A percentile compares a stretch with the other conserved stretches of the same genome.
Conservation (phyloP, 345 rosid species). For the Citropsis articulata region DNA sequence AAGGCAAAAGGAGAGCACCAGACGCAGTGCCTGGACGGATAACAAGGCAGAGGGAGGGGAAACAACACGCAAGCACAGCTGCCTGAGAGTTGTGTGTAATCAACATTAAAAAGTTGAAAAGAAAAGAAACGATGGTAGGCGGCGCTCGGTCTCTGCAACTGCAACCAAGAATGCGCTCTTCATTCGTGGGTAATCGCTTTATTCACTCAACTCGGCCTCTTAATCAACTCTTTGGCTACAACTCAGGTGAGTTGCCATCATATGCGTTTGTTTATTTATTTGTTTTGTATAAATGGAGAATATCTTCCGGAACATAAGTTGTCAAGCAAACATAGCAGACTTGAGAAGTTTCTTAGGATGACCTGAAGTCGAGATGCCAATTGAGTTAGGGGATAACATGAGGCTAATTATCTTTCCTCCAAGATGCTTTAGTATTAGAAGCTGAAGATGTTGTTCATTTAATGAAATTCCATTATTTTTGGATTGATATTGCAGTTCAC, state of each 20-base stretch:
- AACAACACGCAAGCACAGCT: background rate
- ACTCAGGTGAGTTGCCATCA: constrained; percentile 38
- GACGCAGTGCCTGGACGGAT: background rate
- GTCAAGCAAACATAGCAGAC: background rate
- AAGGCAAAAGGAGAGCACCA: no score
- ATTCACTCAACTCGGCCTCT: constrained; percentile 50
- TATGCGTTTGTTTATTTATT: background rate
- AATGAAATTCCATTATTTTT: background rate
- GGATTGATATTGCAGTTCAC: background rate
- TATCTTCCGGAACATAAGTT: background rate
- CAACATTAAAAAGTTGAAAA: background rate
- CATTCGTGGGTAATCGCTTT: constrained; percentile 50
- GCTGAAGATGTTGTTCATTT: background rate
- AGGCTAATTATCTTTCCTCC: background rate
- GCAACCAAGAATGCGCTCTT: constrained; percentile 63
- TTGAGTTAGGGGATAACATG: background rate
- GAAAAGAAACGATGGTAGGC: constrained; percentile 44
- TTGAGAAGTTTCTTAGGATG: no score
- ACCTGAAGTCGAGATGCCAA: no score
- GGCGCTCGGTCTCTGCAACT: constrained; percentile 56
- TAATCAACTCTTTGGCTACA: constrained; percentile 37
- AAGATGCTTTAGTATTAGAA: background rate
- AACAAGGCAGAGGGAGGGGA: constrained; percentile 10
- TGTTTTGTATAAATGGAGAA: background rate
- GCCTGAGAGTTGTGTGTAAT: background rate